Conservation (phyloP, 148 eudicot species). For the Nepenthes gracilis region DNA sequence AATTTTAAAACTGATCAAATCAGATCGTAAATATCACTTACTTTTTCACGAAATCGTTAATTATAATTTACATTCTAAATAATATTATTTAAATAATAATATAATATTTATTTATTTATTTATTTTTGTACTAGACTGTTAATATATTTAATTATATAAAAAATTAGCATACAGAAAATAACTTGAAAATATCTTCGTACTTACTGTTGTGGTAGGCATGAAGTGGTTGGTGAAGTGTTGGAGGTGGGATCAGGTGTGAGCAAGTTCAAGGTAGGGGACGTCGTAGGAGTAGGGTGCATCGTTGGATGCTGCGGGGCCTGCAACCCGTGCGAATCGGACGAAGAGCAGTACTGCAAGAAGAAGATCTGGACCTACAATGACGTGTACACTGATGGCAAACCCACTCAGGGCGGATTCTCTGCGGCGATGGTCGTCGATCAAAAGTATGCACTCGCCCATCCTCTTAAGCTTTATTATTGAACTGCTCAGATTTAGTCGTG, state of each 20-base stretch:
- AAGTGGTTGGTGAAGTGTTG: constrained; percentile 82
- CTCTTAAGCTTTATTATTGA: no score
- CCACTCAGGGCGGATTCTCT: constrained; percentile 94
- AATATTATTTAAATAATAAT: no score
- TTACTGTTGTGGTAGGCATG: constrained; percentile 39
- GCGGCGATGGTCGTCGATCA: constrained; percentile 60
- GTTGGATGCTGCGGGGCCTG: constrained; percentile 74
- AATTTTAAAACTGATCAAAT: no score
- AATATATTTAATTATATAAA: no score
- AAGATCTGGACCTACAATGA: constrained; percentile 94
- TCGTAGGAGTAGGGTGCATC: constrained; percentile 59
- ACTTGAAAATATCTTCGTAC: no score
- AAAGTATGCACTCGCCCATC: constrained; percentile 28
- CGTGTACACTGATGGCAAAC: constrained; percentile 76
- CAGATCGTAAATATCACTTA: no score
- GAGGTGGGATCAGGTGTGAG: constrained; percentile 60
- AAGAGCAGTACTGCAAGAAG: constrained; percentile 83
- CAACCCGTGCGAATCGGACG: constrained; percentile 51
- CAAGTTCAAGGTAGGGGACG: constrained; percentile 58
- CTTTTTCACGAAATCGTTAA: no score
- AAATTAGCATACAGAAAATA: no score
- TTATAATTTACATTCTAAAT: no score
- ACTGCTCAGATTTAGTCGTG: no score
- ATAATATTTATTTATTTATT: no score
- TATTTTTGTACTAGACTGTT: no score